Conservation (phyloP, 164 flowering plant species). For the Warburgia ugandensis region DNA sequence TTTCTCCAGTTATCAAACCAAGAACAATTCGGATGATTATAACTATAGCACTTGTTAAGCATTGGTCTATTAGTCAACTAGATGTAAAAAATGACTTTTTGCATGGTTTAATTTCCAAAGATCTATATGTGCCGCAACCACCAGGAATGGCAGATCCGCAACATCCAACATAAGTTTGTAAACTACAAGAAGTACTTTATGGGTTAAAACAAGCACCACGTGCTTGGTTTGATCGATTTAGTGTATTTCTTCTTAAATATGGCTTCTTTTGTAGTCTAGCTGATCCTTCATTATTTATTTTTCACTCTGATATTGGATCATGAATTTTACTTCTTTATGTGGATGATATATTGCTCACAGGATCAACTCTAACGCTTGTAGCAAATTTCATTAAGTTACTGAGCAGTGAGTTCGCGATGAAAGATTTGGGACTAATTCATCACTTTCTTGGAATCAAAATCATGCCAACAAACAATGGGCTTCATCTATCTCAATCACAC, state of each 20-base stretch:
- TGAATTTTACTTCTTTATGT: conserved; percentile 1
- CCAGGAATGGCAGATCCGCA: not conserved
- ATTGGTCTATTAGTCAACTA: no score
- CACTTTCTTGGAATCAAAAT: not conserved
- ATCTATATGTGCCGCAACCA: not conserved
- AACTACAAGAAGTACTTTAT: not conserved
- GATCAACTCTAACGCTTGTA: not conserved
- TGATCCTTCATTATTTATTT: conserved; percentile 1
- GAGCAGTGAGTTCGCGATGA: not conserved
- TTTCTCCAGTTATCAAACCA: no score
- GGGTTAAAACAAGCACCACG: not conserved
- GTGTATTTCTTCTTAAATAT: not conserved
- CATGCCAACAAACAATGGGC: not conserved
- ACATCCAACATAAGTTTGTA: not conserved
- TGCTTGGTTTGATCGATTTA: conserved; percentile 4
- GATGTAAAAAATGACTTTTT: not conserved
- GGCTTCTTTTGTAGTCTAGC: conserved; percentile 1
- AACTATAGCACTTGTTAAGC: no score
- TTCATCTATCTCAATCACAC: not conserved
- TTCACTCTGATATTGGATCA: no score
- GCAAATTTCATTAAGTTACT: not conserved
- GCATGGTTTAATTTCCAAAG: not conserved
- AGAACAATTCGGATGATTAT: no score
- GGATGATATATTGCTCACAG: conserved; percentile 3
- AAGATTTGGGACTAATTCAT: not conserved